Percentiles rank a stretch among this genome's conserved stretches.
These are phyloP conservation scores for Coniella lustricola DNA, from an alignment of 2,329 filamentous ascomycete species.

Conservation along the genomic window DNA sequence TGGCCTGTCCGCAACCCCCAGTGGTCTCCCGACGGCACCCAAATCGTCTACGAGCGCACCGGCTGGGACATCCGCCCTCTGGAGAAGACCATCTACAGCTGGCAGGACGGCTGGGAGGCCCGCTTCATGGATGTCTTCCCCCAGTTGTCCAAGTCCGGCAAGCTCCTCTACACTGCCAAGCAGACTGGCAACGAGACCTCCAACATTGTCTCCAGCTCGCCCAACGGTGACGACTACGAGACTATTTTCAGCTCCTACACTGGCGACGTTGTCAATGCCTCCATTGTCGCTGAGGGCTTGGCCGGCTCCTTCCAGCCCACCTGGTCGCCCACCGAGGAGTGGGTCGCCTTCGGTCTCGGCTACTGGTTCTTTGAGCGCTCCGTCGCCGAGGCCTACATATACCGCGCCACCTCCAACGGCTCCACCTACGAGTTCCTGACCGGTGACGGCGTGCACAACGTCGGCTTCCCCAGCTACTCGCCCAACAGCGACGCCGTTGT, in stretches of 20 bases:
- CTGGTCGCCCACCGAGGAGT: constrained; percentile 30
- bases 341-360: constrained; percentile 32
- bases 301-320: constrained; percentile 34
- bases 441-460: constrained; percentile 24
- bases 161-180: constrained; percentile 30
- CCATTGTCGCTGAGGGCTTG: constrained; percentile 24
- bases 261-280: not conserved
- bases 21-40: constrained; percentile 29
- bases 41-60: constrained; percentile 21
- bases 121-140: constrained; percentile 37
- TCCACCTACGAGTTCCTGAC: constrained; percentile 25
- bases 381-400: constrained; percentile 15
- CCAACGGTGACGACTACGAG: constrained; percentile 20
- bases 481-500: constrained; percentile 29
- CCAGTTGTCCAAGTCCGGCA: constrained; percentile 20
- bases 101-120: constrained; percentile 34
- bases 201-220: constrained; percentile 25
- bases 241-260: constrained; percentile 4
- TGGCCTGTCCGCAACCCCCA: constrained; percentile 15
- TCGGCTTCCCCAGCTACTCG: constrained; percentile 33
- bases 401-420: constrained; percentile 12
- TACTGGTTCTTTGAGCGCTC: constrained; percentile 32
- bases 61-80: constrained; percentile 26
- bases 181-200: constrained; percentile 32
- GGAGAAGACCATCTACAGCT: constrained; percentile 31